phyloP scores from a whole-genome alignment of 2,329 filamentous ascomycete genomes.

The Penicillium sp. region DNA sequence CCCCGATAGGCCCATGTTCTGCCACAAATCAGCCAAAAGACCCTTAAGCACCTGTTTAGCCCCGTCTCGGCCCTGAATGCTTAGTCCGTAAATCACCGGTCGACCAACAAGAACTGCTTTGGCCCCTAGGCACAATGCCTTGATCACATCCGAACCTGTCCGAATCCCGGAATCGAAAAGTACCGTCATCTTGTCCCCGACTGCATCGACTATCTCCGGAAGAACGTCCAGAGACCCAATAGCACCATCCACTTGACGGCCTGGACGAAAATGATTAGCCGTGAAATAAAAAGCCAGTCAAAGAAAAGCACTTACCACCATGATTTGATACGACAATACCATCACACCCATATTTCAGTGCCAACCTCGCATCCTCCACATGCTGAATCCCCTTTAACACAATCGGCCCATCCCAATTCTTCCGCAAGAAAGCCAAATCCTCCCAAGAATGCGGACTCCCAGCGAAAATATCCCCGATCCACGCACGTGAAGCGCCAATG shows the following conservation, averaged over 20 bases:
- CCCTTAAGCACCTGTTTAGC: slow-evolving; percentile 53
- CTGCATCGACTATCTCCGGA: slow-evolving; percentile 60
- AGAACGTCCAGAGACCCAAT: slow-evolving; percentile 54
- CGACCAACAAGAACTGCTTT: slow-evolving; percentile 58
- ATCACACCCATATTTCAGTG: slow-evolving; percentile 46
- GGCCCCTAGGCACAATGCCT: slow-evolving; percentile 55
- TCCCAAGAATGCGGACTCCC: slow-evolving; percentile 59
- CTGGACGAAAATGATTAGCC: slow-evolving; percentile 15
- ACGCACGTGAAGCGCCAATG: slow-evolving; percentile 51
- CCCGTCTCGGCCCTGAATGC: slow-evolving; percentile 55
- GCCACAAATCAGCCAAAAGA: slow-evolving; percentile 54
- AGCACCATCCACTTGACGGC: slow-evolving; percentile 52
- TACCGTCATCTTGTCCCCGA: slow-evolving; percentile 48
- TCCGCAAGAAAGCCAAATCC: slow-evolving; percentile 57
- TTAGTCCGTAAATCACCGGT: slow-evolving; percentile 59
- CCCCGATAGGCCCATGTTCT: slow-evolving; percentile 56
- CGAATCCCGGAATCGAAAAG: slow-evolving; percentile 54
- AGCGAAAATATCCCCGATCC: slow-evolving; percentile 54
- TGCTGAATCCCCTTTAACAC: slow-evolving; percentile 60
- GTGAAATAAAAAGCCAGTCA: not conserved
- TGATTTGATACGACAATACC: slow-evolving; percentile 55
- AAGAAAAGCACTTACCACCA: slow-evolving; percentile 38
- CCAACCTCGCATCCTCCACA: slow-evolving; percentile 48
- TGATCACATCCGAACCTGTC: slow-evolving; percentile 51
- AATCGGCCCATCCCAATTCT: slow-evolving; percentile 63